Percentiles rank a stretch among this genome's conserved stretches.
phyloP scores from a whole-genome alignment of 805 yeast genomes.

The Barnettozyma siamensis region DNA sequence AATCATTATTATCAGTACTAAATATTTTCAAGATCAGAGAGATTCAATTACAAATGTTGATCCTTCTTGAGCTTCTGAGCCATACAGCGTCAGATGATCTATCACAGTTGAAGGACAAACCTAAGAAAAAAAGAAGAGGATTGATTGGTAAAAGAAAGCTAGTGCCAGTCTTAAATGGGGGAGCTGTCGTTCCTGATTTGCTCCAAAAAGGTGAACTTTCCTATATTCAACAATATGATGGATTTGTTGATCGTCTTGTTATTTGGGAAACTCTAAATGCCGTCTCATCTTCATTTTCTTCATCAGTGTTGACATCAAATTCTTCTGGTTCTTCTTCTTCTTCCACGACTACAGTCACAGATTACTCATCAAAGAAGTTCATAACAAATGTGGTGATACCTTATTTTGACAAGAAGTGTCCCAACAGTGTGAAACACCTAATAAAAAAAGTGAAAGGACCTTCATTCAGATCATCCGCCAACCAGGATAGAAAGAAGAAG shows the following conservation, averaged over 20 bases:
- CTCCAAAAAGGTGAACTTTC: conserved; percentile 9
- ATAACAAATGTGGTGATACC: conserved; percentile 49
- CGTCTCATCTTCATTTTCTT: conserved; percentile 2
- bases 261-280: conserved; percentile 43
- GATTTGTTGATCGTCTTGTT: conserved; percentile 46
- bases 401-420: conserved; percentile 43
- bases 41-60: conserved; percentile 47
- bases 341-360: conserved; percentile 29
- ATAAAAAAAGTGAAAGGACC: conserved; percentile 45
- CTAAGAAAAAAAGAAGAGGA: conserved; percentile 19
- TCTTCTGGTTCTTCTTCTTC: conserved; percentile 24
- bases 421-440: conserved; percentile 39
- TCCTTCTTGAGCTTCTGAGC: conserved; percentile 41
- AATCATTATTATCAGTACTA: conserved; percentile 26
- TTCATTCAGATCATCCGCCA: conserved; percentile 2
- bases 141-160: conserved; percentile 28
- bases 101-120: conserved; percentile 25
- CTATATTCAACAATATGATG: conserved; percentile 32
- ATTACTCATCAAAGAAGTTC: conserved; percentile 40
- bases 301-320: conserved; percentile 1
- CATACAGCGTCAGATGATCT: conserved; percentile 31
- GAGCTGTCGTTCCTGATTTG: conserved; percentile 27
- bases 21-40: conserved; percentile 46
- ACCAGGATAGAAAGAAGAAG: background rate
- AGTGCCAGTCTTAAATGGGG: conserved; percentile 36